Base-by-base conservation (phyloP, 2,329 filamentous ascomycete species). In the Monosporascus sp. region DNA sequence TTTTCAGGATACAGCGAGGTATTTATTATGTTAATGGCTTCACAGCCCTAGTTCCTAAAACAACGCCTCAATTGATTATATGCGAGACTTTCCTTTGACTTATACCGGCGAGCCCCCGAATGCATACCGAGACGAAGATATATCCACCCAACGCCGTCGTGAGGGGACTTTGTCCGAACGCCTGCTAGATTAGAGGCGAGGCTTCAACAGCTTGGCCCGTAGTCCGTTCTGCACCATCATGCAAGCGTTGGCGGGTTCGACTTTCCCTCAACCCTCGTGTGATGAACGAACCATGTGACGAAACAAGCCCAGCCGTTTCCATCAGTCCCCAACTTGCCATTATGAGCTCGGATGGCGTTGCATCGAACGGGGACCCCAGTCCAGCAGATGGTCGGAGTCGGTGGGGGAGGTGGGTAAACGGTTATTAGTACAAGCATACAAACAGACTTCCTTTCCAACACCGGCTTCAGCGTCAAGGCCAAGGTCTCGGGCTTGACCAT, bases 391-490 rank as follows among this genome's bases (percentile, higher is more conserved):
- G 11, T 14, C 14, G 14, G 31, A 19, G 38, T n/a, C 38, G 38
- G 38, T 19, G 9, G 38, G 17, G 55, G 52, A 52, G 52, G 52
- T 53, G 52, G 49, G 50, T 50, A 53, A 52, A 62, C 51, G 48
- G 48, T 45, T 60, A 63, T 66, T 64, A 60, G 60, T 65, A 68
- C 64, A 66, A 59, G 54, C 62, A 60, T 58, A 56, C 54, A 62
- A 56, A 55, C 55, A 48, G 56, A 56, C 50, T 52, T 54, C 52
- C 53, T 52, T 51, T 49, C 54, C 51, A 55, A n/a, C 27, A 19
- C 26, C 44, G 40, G 9, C 19, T 43, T 43, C 5, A 2, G 40
- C 19, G 40, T 5, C 19, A 43, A 8, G 22, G 19, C 40, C 9
- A 22, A 14, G 1, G 7, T 1, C 31, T 34, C 1, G 11, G 31